Conservation (phyloP, 345 rosid genomes). For the Citrus hindsii region DNA sequence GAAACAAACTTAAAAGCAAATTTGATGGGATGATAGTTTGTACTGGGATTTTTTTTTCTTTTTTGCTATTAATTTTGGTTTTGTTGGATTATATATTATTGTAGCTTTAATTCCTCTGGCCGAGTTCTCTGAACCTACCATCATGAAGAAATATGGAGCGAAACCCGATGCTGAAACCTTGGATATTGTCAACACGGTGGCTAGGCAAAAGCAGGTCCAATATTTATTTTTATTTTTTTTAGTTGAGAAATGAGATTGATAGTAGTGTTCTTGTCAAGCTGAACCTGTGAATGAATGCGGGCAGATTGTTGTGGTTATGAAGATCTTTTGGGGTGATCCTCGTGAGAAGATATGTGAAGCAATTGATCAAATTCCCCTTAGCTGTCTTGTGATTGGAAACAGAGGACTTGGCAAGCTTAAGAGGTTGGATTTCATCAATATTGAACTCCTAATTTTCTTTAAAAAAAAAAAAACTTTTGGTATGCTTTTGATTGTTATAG, state of each 20-base stretch:
- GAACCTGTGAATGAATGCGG: constrained; percentile 2
- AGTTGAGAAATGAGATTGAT: neutral
- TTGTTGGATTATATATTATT: neutral
- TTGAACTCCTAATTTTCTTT: neutral
- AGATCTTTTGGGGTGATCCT: constrained; percentile 86
- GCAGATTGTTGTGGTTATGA: constrained; percentile 49
- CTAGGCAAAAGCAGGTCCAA: constrained; percentile 50
- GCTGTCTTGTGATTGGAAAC: constrained; percentile 72
- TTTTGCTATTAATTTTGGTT: neutral
- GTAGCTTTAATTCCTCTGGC: constrained; percentile 70
- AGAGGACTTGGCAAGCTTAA: constrained; percentile 79
- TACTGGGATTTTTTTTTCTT: neutral
- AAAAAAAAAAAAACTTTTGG: neutral
- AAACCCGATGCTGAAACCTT: constrained; percentile 71
- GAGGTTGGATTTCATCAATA: constrained; percentile 38
- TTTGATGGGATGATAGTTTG: neutral
- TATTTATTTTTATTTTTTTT: neutral
- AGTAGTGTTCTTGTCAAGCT: neutral
- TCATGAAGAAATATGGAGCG: constrained; percentile 72
- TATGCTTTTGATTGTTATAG: neutral
- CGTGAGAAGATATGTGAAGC: constrained; percentile 87
- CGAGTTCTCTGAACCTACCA: constrained; percentile 53
- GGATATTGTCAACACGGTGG: constrained; percentile 57
- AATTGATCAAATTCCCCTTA: constrained; percentile 63
- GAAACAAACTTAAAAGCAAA: neutral